phyloP scores from a whole-genome alignment of 2,329 filamentous ascomycete species.

The Colletotrichum sojae region DNA sequence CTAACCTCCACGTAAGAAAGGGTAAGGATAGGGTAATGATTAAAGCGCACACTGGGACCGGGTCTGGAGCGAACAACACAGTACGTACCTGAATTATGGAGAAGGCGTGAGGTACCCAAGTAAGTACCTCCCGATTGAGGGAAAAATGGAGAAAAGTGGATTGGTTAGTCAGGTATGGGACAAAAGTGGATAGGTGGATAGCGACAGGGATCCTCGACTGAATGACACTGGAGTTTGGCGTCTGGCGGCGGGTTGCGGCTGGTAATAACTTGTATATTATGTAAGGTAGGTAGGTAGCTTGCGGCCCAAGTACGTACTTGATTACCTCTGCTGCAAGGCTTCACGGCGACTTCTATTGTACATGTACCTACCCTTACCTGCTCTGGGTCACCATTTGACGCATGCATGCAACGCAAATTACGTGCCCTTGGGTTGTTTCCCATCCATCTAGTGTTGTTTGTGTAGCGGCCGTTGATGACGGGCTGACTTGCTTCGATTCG shows the following conservation, averaged over 20 bases:
- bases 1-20: neutral
- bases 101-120: constrained; percentile 14
- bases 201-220: constrained; percentile 22
- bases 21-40: constrained; percentile 30
- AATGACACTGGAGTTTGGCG: too few relatives aligned
- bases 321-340: neutral
- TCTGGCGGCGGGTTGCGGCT: too few relatives aligned
- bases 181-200: constrained; percentile 10
- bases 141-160: constrained; percentile 33
- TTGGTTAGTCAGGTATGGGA: constrained; percentile 32
- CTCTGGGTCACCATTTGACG: neutral
- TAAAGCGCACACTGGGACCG: constrained; percentile 15
- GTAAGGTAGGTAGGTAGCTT: too few relatives aligned
- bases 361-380: neutral
- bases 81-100: constrained; percentile 38
- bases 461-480: constrained; percentile 19
- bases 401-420: constrained; percentile 8
- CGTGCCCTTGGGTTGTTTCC: constrained; percentile 3
- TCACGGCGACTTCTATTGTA: neutral
- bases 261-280: neutral
- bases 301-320: neutral
- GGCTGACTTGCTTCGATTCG: neutral
- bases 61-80: neutral
- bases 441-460: neutral
- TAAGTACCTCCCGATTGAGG: constrained; percentile 17